phyloP scores from a whole-genome alignment of 2,329 filamentous ascomycete species.

The Madurella fahalii region DNA sequence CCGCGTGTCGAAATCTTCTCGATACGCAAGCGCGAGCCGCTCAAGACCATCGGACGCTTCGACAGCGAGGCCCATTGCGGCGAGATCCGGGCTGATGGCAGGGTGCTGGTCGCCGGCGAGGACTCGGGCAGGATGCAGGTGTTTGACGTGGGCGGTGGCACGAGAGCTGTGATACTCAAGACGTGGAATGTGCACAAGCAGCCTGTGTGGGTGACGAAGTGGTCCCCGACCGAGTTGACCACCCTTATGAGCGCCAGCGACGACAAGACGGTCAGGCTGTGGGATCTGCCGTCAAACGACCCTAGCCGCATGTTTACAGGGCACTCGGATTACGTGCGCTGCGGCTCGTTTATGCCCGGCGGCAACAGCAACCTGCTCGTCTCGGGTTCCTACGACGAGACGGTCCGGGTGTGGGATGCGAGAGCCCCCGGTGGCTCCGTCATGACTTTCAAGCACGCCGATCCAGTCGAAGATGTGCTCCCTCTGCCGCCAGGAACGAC shows the following conservation, averaged over 20 bases:
- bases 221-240: conserved; percentile 85
- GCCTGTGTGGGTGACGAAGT: conserved; percentile 87
- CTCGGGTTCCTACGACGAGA: conserved; percentile 91
- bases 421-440: conserved; percentile 64
- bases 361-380: conserved; percentile 69
- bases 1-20: conserved; percentile 92
- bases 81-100: conserved; percentile 82
- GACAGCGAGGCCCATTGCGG: conserved; percentile 86
- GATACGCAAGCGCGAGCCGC: conserved; percentile 80
- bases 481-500: conserved; percentile 83
- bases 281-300: conserved; percentile 82
- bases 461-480: conserved; percentile 82
- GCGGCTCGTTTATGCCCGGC: conserved; percentile 78
- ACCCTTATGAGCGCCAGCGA: conserved; percentile 85
- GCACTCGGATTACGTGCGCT: conserved; percentile 88
- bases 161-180: conserved; percentile 82
- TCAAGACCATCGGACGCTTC: conserved; percentile 93
- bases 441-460: conserved; percentile 94
- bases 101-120: conserved; percentile 85
- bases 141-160: conserved; percentile 68
- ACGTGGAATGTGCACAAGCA: conserved; percentile 95
- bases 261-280: conserved; percentile 86
- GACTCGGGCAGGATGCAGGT: conserved; percentile 91
- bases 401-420: conserved; percentile 90
- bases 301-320: conserved; percentile 76